Evolutionary conservation across 495 filamentous ascomycete species (phyloP), one percentile per base, ranked within the genome.

Genomic region (Neurospora tetrasperma): DNA sequence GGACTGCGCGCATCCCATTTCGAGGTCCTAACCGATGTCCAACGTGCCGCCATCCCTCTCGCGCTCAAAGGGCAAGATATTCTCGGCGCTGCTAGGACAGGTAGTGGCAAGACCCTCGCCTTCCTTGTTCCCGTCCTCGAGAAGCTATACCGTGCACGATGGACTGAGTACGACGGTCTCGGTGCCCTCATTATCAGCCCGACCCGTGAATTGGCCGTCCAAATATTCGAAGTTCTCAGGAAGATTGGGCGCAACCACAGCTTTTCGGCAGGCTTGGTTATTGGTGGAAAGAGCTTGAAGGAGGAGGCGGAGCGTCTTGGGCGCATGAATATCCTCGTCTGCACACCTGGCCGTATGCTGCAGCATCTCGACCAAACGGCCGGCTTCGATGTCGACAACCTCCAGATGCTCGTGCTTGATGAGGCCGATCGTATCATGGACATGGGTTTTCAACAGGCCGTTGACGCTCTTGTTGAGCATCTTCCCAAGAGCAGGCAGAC

Each of bases 351-450:
- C 11, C 88, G 96, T 8, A 95, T 99, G 86, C 82, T 98, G 69
- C 96, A 99, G 80, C 96, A 99, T 82, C 84, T 99, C 80, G 94
- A 97, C 79, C 94, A 98, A 83, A 98, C 96, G 0, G 92, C 94
- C 7, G 88, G 90, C 42, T 92, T 99, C 76, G 94, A 96, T 71
- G 91, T 96, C 46, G 90, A 93, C 76, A 97, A 96, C 80, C 78
- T 99, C 70, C 92, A 96, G 81, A 92, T 98, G 80, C 85, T 99
- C 40, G 96, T 98, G 5, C 85, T 99, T 73, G 96, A 99, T 76
- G 96, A 99, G 79, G 96, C 96, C 5, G 96, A 99, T 79, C 88
- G 96, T 41, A 98, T 98, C 75, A 88, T 99, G 86, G 96, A 99
- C 80, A 96, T 98, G 94, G 96, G 96, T 12, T 99, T 99, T 80